Base-by-base conservation (phyloP, 805 yeast species). In the Teunomyces atbi region DNA sequence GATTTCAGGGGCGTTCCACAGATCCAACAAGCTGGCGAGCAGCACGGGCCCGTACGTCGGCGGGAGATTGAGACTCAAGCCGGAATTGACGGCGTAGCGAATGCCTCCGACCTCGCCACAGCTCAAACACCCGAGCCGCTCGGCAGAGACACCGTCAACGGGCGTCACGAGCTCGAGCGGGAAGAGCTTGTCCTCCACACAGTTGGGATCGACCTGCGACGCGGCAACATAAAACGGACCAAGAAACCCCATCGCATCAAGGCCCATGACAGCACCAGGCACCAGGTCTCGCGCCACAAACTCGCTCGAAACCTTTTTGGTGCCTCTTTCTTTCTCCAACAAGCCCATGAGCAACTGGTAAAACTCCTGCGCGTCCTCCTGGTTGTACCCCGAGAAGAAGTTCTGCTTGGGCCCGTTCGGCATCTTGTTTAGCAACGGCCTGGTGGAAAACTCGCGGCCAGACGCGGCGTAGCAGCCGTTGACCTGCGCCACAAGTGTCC, bases 51-150 rank as follows among this genome's bases (percentile, higher is more conserved):
- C 26, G 11, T 66, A 60, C 74, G 36, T 74, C 62, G 30, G 63
- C 62, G 0, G 92, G 91, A 87, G 68, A 51, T 84, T 86, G 54
- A 87, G 73, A 53, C 87, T 82, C 42, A 87, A 62, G 0, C 94
- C 92, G 56, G 88, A 81, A 45, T 83, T 76, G 0, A 89, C 87
- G 1, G 94, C 84, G 53, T 84, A 85, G 50, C 97, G 76, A 13
- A 91, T 83, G 2, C 97, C 97, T 45, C 96, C 97, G 64, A 83
- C 88, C 58, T 92, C 97, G 48, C 97, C 96, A 75, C 98, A 92
- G 12, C 74, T 74, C 43, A 88, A 74, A 62, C 98, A 92, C 0
- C 96, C 96, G 42, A 92, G 90, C 57, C 97, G 76, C 58, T 89
- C 96, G 6, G 90, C 92, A 21, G 84, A 78, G 3, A 87, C 69